These are phyloP conservation scores for Leccinum imitatum DNA, from an alignment of 768 basidiomycete species.

Conservation along the genomic window DNA sequence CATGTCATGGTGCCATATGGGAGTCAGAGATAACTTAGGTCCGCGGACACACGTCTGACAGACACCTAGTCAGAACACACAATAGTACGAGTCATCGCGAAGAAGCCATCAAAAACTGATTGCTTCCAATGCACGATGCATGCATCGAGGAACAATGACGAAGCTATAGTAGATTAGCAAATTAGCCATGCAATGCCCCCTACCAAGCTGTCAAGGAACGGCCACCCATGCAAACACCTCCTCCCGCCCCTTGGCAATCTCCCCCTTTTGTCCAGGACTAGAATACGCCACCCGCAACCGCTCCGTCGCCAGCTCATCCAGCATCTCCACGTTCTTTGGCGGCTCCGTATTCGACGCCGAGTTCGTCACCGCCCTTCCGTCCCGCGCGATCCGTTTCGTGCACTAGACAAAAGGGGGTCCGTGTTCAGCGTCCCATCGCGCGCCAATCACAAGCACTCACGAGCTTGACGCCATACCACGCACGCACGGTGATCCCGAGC, in stretches of 20 bases:
- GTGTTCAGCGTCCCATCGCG: background rate
- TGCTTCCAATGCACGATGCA: background rate
- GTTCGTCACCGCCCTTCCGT: slow-evolving; percentile 36
- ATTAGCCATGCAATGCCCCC: background rate
- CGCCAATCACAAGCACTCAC: slow-evolving; percentile 42
- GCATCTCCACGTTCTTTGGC: slow-evolving; percentile 54
- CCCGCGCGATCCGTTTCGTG: slow-evolving; percentile 51
- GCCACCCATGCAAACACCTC: slow-evolving; percentile 49
- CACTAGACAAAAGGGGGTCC: slow-evolving; percentile 43
- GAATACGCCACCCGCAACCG: slow-evolving; percentile 63
- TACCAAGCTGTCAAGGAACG: slow-evolving; percentile 12
- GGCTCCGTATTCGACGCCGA: slow-evolving; percentile 57
- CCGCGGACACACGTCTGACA: no score
- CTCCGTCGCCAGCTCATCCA: slow-evolving; percentile 76
- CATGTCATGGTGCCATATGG: no score
- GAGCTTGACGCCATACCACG: slow-evolving; percentile 83
- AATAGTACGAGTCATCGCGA: no score
- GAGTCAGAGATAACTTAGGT: no score
- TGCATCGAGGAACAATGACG: background rate
- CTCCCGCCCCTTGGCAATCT: slow-evolving; percentile 41
- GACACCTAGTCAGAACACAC: no score
- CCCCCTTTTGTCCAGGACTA: slow-evolving; percentile 37
- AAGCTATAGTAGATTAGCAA: slow-evolving; percentile 4
- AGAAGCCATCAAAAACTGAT: background rate
- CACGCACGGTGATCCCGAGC: slow-evolving; percentile 57